Evolutionary conservation across 257 asterid species (phyloP), one percentile per base, ranked within the genome.

Genomic region (Asclepias syriaca): DNA sequence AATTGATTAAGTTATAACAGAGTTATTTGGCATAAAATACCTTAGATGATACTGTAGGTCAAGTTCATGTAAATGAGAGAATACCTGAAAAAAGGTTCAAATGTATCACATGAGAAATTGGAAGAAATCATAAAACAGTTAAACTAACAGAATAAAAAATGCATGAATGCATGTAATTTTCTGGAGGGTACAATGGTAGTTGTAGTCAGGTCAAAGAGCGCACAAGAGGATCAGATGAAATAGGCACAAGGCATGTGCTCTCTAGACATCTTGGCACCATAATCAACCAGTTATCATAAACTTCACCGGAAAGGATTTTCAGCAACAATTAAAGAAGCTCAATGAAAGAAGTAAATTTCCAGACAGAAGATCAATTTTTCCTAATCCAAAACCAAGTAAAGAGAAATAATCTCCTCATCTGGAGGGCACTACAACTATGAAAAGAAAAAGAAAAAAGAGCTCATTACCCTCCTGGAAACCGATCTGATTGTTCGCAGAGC

Each of bases 21-120:
- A 11, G 60, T 49, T 27, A 48, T 45, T 72, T 45, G 10, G 8
- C 57, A 48, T 48, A 27, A 81, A 77, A 72, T 89, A 94, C 99
- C 99, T 94, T 29, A 94, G 97, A 80, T 94, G 99, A 83, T 89
- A 94, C 54, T 84, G 87, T 50, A 94, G 81, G 81, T 94, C 99
- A 40, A 94, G 98, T 79, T 91, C 96, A 72, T 94, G 99, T 81
- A 94, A 82, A 87, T 94, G 99, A 40, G 93, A 87, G 83, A 94
- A 94, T 39, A 94, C 99, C 99, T 94, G 95, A 84, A 86, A 61
- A 39, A 63, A 67, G 53, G 76, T 53, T 72, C 59, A 27, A 72
- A 60, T 32, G 34, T 72, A 69, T 71, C 46, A 63, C 56, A 32
- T 71, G 29, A 69, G 73, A 61, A 68, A 75, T 63, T 60, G 67